phyloP scores from a whole-genome alignment of 2,329 filamentous ascomycete species.

The Nakataea oryzae region DNA sequence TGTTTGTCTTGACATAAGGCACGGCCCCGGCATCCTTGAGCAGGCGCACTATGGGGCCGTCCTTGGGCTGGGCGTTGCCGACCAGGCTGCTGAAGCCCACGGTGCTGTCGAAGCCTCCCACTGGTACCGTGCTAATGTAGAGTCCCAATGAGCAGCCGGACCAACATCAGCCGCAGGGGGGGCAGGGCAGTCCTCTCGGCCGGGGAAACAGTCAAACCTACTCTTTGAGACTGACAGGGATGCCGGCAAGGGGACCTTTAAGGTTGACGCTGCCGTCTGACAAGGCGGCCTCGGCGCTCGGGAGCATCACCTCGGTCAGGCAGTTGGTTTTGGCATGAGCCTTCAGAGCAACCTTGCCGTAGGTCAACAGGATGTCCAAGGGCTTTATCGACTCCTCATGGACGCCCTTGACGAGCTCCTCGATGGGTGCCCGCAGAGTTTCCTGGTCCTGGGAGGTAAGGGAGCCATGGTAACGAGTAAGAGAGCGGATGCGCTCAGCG shows the following conservation, averaged over 20 bases:
- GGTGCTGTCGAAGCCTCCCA: conserved; percentile 72
- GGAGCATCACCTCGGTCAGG: conserved; percentile 75
- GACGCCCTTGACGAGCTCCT: conserved; percentile 67
- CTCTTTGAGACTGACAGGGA: conserved; percentile 79
- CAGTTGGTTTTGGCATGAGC: conserved; percentile 85
- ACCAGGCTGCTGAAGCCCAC: conserved; percentile 71
- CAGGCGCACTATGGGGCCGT: conserved; percentile 64
- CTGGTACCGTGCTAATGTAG: conserved; percentile 45
- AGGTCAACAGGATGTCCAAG: conserved; percentile 67
- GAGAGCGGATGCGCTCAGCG: conserved; percentile 52
- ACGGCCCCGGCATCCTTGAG: conserved; percentile 82
- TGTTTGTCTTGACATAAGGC: conserved; percentile 86
- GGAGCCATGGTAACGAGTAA: conserved; percentile 54
- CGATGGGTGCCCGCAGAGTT: conserved; percentile 64
- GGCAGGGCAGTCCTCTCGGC: not conserved
- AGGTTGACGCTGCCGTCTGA: conserved; percentile 51
- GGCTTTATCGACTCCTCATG: conserved; percentile 55
- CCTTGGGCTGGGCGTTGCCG: conserved; percentile 49
- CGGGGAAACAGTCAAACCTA: not conserved
- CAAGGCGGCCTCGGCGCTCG: conserved; percentile 66
- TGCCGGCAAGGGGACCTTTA: conserved; percentile 73
- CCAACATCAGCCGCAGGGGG: not conserved
- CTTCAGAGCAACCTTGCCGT: conserved; percentile 67
- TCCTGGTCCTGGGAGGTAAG: conserved; percentile 55
- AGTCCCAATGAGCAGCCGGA: not conserved